Evolutionary conservation across 805 yeast species (phyloP), one percentile per base, ranked within the genome.

Genomic region (Pichia manshurica): DNA sequence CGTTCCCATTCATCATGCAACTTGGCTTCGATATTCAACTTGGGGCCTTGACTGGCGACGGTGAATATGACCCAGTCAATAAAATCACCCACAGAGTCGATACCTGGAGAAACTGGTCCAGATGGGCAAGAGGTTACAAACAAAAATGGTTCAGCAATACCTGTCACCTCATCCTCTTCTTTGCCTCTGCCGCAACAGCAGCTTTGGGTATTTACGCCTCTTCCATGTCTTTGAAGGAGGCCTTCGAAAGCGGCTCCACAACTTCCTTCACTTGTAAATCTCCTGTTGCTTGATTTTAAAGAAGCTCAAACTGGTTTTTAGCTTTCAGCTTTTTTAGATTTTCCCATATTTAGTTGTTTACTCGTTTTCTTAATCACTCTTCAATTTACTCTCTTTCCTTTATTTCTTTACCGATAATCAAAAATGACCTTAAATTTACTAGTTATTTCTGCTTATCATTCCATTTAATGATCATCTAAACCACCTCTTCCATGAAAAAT

Each of bases 1-100:
- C 75, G 13, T 64, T 72, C 62, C 77, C 77, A 25, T 63, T 65
- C 50, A 42, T 36, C 28, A 22, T 46, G 28, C 49, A 46, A 32
- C 17, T 36, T 15, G 49, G 46, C 35, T 36, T 46, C n/a, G 42
- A 46, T 42, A 22, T 46, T 20, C 49, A 46, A 37, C 8, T 46
- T 2, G 45, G 49, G 25, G 46, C 49, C 8, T 10, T 46, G 10
- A 40, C 15, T 7, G 42, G 38, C 32, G 49, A 46, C 28, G 49
- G 45, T 35, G 41, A 41, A 36, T 46, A 46, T 33, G 49, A 46
- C 20, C 35, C 23, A 5, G 35, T 37, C 2, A 42, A 42, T 25
- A 46, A 42, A 37, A 33, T 36, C 21, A 29, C 45, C 21, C 42
- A 41, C 5, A 46, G 49, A 46, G 31, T 46, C 15, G 46, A 46